phyloP scores from a whole-genome alignment of 306 rosid genomes.

The Geum urbanum region DNA sequence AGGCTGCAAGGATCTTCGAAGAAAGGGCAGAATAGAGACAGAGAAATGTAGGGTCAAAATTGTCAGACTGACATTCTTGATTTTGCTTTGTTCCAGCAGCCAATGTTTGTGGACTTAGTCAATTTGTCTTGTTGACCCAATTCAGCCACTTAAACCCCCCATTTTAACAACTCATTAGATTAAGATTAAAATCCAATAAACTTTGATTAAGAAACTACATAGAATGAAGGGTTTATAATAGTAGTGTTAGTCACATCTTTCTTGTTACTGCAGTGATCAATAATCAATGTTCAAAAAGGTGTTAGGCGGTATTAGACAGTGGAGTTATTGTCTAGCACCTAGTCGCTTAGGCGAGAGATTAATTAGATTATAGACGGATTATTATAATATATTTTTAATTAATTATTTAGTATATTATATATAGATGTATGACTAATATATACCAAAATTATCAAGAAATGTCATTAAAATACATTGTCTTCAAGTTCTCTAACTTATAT shows the following conservation, averaged over 20 bases:
- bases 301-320: too few relatives aligned
- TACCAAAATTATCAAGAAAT: too few relatives aligned
- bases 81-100: conserved; percentile 35
- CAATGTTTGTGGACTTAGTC: conserved; percentile 31
- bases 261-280: background rate
- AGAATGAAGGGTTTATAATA: background rate
- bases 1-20: conserved; percentile 37
- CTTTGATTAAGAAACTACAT: background rate
- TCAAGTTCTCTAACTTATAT: too few relatives aligned
- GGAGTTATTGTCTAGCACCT: too few relatives aligned
- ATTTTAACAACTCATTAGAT: background rate
- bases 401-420: too few relatives aligned
- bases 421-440: too few relatives aligned
- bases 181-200: background rate
- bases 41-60: conserved; percentile 26
- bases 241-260: background rate
- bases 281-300: too few relatives aligned
- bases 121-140: conserved; percentile 14
- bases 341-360: too few relatives aligned
- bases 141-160: conserved; percentile 10
- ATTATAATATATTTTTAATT: too few relatives aligned
- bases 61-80: conserved; percentile 62
- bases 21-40: conserved; percentile 20
- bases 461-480: too few relatives aligned
- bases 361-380: too few relatives aligned